Evolutionary conservation across 106 monocot genomes (phyloP), one percentile per base, ranked within the genome.

Genomic region (Allium sativum): DNA sequence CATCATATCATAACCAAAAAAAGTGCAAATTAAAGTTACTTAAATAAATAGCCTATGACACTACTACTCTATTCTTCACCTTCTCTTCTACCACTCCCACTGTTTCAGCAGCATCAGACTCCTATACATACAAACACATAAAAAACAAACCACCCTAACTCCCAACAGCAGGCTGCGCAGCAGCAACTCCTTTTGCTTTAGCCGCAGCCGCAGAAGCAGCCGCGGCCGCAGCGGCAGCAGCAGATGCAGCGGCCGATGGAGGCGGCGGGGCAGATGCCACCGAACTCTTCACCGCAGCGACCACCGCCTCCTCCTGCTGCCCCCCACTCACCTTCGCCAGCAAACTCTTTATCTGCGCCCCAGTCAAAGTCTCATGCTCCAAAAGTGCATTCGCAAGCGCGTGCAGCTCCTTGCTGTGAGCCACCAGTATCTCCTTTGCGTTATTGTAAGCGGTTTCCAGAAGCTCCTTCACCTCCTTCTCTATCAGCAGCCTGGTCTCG

Each of bases 381-480:
- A 98, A 80, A 42, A 98, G 80, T 2, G 98, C 92, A 65, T 85
- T 85, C 0, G 98, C 98, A 13, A 98, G 85, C 7, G 84, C 85
- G 70, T 98, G 88, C 44, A 92, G 76, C 77, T 98, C 92, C 31
- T 74, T 85, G 42, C 75, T 80, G 72, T 88, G 84, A 1, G 74
- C 77, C 12, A 74, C 81, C 16, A 98, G 62, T 21, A 98, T 98
- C n/a, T 73, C 72, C 50, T 85, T 98, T 22, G 98, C 98, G 54
- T 98, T 98, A n/a, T 84, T 80, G 61, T 98, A 98, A 13, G 98
- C 98, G 60, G 74, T 78, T 48, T 88, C 88, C 12, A 98, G 69
- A 40, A 98, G 79, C 7, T 76, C 77, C 68, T 66, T 98, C 68
- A 98, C 88, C 52, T 98, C 98, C 64, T 92, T 65, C 74, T 98